These are phyloP conservation scores for Suillus sp. DNA, from an alignment of 768 basidiomycete species.

Conservation along the genomic window DNA sequence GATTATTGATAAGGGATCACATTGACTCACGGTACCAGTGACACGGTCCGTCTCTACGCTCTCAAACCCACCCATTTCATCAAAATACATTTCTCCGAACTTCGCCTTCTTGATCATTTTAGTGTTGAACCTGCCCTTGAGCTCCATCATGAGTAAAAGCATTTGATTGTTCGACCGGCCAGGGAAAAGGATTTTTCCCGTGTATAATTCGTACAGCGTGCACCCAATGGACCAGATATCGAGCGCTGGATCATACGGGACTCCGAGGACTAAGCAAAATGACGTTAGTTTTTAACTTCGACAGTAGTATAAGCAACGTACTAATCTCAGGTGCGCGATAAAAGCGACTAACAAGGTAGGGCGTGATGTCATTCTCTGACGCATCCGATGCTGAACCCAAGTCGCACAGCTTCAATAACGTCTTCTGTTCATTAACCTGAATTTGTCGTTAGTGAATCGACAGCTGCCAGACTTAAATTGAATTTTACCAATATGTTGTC, in stretches of 20 bases:
- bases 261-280: conserved; percentile 73
- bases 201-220: conserved; percentile 94
- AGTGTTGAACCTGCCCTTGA: conserved; percentile 90
- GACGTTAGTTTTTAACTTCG: conserved; percentile 21
- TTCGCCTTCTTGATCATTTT: conserved; percentile 94
- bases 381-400: conserved; percentile 96
- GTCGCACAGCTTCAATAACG: conserved; percentile 91
- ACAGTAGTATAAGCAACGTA: conserved; percentile 41
- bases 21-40: conserved; percentile 72
- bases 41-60: conserved; percentile 83
- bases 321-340: conserved; percentile 99
- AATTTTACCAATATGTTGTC: conserved; percentile 89
- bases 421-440: conserved; percentile 95
- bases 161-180: conserved; percentile 98
- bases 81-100: conserved; percentile 92
- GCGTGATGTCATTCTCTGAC: conserved; percentile 95
- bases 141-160: conserved; percentile 97
- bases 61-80: conserved; percentile 86
- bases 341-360: conserved; percentile 96
- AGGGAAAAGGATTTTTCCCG: conserved; percentile 96
- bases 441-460: conserved; percentile 18
- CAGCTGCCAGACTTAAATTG: conserved; percentile 15
- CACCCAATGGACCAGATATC: conserved; percentile 98
- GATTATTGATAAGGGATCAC: conserved; percentile 10
- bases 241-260: conserved; percentile 90